Percentiles rank a stretch among this genome's conserved stretches.
These are phyloP conservation scores for Rachicladosporium sp. DNA, from an alignment of 2,329 filamentous ascomycete genomes.

Conservation along the genomic window DNA sequence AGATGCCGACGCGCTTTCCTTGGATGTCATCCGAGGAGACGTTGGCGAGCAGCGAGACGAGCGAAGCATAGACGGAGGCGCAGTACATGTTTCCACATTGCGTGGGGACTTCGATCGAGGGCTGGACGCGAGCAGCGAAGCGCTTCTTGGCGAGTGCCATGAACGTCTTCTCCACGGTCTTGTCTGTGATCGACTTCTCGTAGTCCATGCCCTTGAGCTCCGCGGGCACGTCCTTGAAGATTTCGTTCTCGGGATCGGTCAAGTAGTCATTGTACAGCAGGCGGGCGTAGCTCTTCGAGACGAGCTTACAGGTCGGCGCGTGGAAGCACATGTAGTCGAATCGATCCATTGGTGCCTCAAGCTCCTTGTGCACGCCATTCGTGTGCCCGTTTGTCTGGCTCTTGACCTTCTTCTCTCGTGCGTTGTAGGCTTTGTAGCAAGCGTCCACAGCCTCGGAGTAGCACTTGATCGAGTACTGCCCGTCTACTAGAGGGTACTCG, in stretches of 20 bases:
- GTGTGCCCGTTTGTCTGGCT: conserved; percentile 29
- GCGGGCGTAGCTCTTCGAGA: conserved; percentile 42
- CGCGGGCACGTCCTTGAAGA: conserved; percentile 38
- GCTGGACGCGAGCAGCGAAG: conserved; percentile 37
- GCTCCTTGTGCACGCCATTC: conserved; percentile 25
- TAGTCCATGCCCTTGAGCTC: conserved; percentile 36
- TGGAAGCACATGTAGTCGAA: conserved; percentile 46
- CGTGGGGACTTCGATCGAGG: conserved; percentile 37
- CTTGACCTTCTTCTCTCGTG: conserved; percentile 35
- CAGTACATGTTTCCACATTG: conserved; percentile 46
- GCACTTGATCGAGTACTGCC: conserved; percentile 41
- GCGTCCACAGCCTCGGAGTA: conserved; percentile 41
- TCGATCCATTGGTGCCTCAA: conserved; percentile 37
- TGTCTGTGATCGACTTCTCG: conserved; percentile 37
- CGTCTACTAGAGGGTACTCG: conserved; percentile 43
- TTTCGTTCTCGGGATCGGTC: conserved; percentile 31
- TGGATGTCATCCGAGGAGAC: conserved; percentile 31
- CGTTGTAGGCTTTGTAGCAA: conserved; percentile 43
- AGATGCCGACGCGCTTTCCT: conserved; percentile 39
- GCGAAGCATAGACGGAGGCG: conserved; percentile 39
- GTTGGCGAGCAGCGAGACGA: conserved; percentile 37
- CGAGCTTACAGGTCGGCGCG: conserved; percentile 42
- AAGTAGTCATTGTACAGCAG: conserved; percentile 42
- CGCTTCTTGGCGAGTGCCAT: conserved; percentile 41
- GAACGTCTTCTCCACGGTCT: conserved; percentile 42